Conservation (phyloP, 176 grass and related monocot genomes). For the Luzula sylvatica region DNA sequence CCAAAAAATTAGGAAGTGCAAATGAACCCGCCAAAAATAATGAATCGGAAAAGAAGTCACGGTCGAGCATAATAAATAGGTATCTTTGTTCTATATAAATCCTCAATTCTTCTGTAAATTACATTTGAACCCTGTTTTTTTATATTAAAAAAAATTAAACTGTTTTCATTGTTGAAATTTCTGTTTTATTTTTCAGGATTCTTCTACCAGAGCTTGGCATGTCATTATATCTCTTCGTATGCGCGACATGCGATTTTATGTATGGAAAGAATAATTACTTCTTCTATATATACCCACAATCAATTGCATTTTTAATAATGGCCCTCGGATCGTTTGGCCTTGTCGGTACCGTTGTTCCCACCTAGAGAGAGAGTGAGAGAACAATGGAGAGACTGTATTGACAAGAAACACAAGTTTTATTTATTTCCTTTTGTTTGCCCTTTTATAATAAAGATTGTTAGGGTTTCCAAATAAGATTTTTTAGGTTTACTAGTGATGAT, state of each 20-base stretch:
- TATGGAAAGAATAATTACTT: constrained; percentile 56
- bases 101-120: too few species aligned
- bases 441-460: constrained; percentile 14
- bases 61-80: constrained; percentile 62
- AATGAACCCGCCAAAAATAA: constrained; percentile 38
- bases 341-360: constrained; percentile 57
- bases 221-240: constrained; percentile 44
- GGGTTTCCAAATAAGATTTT: background rate
- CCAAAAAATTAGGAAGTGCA: constrained; percentile 53
- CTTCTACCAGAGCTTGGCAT: constrained; percentile 51
- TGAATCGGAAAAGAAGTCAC: constrained; percentile 33
- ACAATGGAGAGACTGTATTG: background rate
- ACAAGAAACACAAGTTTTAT: background rate
- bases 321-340: constrained; percentile 67
- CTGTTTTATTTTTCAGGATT: constrained; percentile 31
- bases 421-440: constrained; percentile 5
- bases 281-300: constrained; percentile 69
- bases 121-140: too few species aligned
- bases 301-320: constrained; percentile 53
- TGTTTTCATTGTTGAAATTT: too few species aligned
- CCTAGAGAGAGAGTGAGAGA: constrained; percentile 24
- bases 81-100: constrained; percentile 27
- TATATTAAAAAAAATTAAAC: too few species aligned
- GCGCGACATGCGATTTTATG: constrained; percentile 48
- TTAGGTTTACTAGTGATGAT: background rate